Percentiles rank a stretch among this genome's conserved stretches.
phyloP scores from a whole-genome alignment of 2,329 filamentous ascomycete genomes.

The Fusarium sp. region DNA sequence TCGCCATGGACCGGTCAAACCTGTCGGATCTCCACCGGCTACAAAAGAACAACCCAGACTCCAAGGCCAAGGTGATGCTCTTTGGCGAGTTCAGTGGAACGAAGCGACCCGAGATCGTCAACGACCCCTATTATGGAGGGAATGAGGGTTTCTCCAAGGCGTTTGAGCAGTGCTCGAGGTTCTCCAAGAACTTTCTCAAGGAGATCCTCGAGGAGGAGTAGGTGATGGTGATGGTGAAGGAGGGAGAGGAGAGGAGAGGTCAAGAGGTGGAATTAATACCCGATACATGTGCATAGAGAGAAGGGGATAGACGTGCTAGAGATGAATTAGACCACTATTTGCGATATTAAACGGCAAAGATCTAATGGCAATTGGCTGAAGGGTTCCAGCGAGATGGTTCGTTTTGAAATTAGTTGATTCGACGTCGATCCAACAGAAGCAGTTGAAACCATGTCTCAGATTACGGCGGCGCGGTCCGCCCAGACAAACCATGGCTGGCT shows the following conservation, averaged over 20 bases:
- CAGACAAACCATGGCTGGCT: conserved; percentile 1
- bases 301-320: not conserved
- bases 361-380: conserved; percentile 17
- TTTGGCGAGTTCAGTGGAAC: conserved; percentile 85
- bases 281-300: conserved; percentile 34
- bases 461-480: conserved; percentile 12
- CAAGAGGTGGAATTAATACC: conserved; percentile 37
- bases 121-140: conserved; percentile 95
- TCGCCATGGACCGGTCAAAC: conserved; percentile 93
- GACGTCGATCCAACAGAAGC: conserved; percentile 23
- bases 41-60: conserved; percentile 65
- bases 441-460: conserved; percentile 26
- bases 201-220: conserved; percentile 54
- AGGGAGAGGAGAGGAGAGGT: not conserved
- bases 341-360: not conserved
- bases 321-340: conserved; percentile 1
- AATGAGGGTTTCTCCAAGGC: conserved; percentile 82
- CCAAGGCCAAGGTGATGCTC: conserved; percentile 76
- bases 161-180: conserved; percentile 85
- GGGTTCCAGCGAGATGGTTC: conserved; percentile 17
- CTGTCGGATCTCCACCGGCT: conserved; percentile 74
- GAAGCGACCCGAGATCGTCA: conserved; percentile 73
- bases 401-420: conserved; percentile 10
- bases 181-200: conserved; percentile 79
- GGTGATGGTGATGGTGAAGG: not conserved